Conservation (phyloP, 2,329 filamentous ascomycete species). For the Ascochyta clinopodiicola region DNA sequence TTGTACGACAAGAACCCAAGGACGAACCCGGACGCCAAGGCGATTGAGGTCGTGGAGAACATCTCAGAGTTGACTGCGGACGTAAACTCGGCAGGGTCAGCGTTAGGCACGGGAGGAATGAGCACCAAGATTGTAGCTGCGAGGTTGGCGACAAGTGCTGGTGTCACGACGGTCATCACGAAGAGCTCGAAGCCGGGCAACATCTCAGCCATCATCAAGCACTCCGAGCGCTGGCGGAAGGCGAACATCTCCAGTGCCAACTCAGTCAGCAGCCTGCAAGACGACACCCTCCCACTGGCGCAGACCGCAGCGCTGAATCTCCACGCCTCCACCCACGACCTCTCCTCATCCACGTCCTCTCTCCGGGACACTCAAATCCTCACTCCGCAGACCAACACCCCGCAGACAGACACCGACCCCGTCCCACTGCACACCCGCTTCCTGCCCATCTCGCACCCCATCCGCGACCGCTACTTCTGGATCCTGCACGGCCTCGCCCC, state of each 20-base stretch:
- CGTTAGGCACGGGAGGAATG: slow-evolving; percentile 95
- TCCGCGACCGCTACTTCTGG: slow-evolving; percentile 96
- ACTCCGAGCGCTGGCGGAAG: slow-evolving; percentile 71
- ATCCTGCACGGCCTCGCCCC: slow-evolving; percentile 89
- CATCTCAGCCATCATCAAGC: slow-evolving; percentile 82
- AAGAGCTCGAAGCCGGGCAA: slow-evolving; percentile 93
- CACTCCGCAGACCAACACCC: slow-evolving; percentile 26
- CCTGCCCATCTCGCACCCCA: slow-evolving; percentile 80
- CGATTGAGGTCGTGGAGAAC: slow-evolving; percentile 92
- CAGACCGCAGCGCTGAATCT: slow-evolving; percentile 32
- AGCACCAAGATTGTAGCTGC: slow-evolving; percentile 96
- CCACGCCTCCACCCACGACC: slow-evolving; percentile 27
- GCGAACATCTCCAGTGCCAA: slow-evolving; percentile 38
- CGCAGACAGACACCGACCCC: slow-evolving; percentile 30
- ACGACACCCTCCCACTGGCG: slow-evolving; percentile 31
- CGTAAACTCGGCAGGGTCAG: slow-evolving; percentile 87
- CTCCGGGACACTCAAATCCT: slow-evolving; percentile 39
- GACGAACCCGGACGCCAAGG: slow-evolving; percentile 79
- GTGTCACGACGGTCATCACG: slow-evolving; percentile 95
- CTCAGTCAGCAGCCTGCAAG: slow-evolving; percentile 39
- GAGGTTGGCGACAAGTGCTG: slow-evolving; percentile 87
- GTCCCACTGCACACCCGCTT: slow-evolving; percentile 87
- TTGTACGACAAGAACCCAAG: slow-evolving; percentile 96
- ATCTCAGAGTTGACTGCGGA: slow-evolving; percentile 84
- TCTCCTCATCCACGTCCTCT: slow-evolving; percentile 32